Evolutionary conservation across 148 eudicot genomes (phyloP).

Genomic region (Camellia granthamiana): DNA sequence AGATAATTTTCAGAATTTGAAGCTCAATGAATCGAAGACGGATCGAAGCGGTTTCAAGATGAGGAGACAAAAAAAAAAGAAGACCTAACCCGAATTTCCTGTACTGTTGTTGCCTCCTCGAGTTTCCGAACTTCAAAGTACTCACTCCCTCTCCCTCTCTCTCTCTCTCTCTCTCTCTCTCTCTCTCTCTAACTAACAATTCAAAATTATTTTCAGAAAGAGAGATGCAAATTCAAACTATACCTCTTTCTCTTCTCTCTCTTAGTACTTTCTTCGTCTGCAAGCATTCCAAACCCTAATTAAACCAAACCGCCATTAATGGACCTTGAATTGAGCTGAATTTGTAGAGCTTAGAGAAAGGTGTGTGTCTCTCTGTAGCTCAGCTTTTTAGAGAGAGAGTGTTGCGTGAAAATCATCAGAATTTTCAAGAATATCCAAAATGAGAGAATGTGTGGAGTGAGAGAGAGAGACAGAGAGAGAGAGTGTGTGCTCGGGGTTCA

Average conservation of each 20-base stretch:
- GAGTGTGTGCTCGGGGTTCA: constrained; percentile 12
- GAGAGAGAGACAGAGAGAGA: background rate
- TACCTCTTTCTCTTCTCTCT: background rate
- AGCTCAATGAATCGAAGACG: background rate
- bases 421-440: background rate
- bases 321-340: constrained; percentile 15
- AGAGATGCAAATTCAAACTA: background rate
- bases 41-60: constrained; percentile 6
- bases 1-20: no score
- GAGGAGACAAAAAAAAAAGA: constrained; percentile 1
- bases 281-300: background rate
- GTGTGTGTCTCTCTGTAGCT: background rate
- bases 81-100: constrained; percentile 14
- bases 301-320: constrained; percentile 8
- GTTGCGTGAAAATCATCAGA: background rate
- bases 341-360: background rate
- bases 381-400: background rate
- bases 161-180: background rate
- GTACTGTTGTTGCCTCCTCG: constrained; percentile 11
- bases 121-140: constrained; percentile 9
- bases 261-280: background rate
- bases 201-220: background rate
- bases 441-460: background rate
- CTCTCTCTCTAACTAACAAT: background rate
- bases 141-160: no score